Conservation (phyloP, 257 asterid genomes). For the Solanum chiquidenum region DNA sequence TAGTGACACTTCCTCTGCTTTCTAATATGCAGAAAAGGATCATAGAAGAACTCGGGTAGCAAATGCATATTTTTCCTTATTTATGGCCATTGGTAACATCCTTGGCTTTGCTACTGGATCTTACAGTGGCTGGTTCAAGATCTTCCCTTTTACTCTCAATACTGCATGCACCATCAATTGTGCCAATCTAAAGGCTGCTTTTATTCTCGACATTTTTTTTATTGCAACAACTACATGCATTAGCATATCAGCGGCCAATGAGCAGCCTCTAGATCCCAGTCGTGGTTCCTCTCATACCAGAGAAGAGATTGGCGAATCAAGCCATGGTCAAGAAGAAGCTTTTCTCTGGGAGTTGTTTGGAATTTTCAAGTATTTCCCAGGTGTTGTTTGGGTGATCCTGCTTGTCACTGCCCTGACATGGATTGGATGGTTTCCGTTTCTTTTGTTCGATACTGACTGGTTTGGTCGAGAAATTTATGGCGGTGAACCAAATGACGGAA, state of each 20-base stretch:
- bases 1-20: conserved; percentile 1
- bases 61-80: conserved; percentile 67
- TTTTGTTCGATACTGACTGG: conserved; percentile 86
- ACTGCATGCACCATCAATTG: conserved; percentile 68
- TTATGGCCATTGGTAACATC: conserved; percentile 81
- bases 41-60: conserved; percentile 78
- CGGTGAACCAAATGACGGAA: conserved; percentile 73
- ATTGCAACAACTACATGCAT: conserved; percentile 47
- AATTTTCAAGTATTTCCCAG: conserved; percentile 55
- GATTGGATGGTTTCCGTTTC: conserved; percentile 89
- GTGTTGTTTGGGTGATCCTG: conserved; percentile 59
- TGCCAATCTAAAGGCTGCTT: conserved; percentile 82
- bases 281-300: conserved; percentile 15
- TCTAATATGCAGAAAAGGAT: conserved; percentile 47
- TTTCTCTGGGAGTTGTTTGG: conserved; percentile 77
- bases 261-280: conserved; percentile 37
- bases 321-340: conserved; percentile 54
- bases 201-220: conserved; percentile 55
- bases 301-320: conserved; percentile 29
- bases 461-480: conserved; percentile 92
- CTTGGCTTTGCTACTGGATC: conserved; percentile 89
- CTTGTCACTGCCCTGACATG: conserved; percentile 73
- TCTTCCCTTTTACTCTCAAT: conserved; percentile 58
- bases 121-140: conserved; percentile 66
- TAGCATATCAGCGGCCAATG: conserved; percentile 60